Evolutionary conservation across 1,139 yeast species (phyloP).

Genomic region (Debaryomyces nepalensis): DNA sequence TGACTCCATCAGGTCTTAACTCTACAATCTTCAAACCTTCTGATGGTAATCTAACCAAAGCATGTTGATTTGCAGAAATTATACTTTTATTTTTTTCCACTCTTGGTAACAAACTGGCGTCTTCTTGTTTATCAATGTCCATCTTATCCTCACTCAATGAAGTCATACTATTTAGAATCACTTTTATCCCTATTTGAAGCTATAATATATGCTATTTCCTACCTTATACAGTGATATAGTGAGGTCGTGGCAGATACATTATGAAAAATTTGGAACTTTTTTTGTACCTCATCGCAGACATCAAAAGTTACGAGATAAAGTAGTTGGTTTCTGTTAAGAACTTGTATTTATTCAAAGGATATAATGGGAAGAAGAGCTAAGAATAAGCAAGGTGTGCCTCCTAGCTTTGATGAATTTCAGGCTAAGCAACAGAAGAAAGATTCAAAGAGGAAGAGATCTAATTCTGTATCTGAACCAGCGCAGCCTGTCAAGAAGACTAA

Average conservation of each 20-base stretch:
- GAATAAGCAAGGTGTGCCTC: conserved; percentile 91
- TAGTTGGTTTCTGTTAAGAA: conserved; percentile 4
- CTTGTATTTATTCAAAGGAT: neutral
- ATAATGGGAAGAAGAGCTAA: conserved; percentile 90
- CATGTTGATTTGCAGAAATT: conserved; percentile 57
- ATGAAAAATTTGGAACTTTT: conserved; percentile 18
- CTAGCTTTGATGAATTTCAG: conserved; percentile 80
- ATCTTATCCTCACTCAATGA: neutral
- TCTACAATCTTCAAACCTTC: conserved; percentile 74
- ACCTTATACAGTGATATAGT: neutral
- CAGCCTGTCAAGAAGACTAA: conserved; percentile 26
- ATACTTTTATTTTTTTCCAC: conserved; percentile 23
- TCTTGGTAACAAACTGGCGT: neutral
- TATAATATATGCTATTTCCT: neutral
- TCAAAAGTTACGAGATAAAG: conserved; percentile 7
- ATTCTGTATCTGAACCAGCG: conserved; percentile 23
- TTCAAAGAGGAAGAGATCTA: conserved; percentile 32
- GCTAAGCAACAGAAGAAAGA: conserved; percentile 57
- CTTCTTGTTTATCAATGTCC: neutral
- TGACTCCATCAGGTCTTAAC: conserved; percentile 58
- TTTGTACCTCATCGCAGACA: conserved; percentile 17
- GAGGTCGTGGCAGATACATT: conserved; percentile 16
- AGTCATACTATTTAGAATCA: neutral
- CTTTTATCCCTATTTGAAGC: neutral
- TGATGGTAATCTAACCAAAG: conserved; percentile 78